These are phyloP conservation scores for Lactifluus hygrophoroides DNA, from an alignment of 768 basidiomycete species.

Conservation along the genomic window DNA sequence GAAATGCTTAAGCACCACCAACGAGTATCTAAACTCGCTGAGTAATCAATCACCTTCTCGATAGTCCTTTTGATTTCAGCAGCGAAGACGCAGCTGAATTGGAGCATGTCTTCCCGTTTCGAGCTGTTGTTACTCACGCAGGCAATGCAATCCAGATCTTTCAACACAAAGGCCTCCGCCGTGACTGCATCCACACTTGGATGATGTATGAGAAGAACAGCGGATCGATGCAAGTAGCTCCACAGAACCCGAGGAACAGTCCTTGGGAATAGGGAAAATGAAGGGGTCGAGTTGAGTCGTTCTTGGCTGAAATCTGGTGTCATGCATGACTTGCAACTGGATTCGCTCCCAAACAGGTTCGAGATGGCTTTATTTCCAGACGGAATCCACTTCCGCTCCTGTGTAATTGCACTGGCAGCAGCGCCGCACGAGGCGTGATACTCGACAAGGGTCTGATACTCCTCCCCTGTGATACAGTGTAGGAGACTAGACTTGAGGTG, in stretches of 20 bases:
- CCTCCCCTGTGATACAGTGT: not conserved
- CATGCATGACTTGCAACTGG: not conserved
- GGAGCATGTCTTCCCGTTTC: not conserved
- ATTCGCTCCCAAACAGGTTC: not conserved
- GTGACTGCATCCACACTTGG: not conserved
- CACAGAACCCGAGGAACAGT: not conserved
- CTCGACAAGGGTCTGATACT: not conserved
- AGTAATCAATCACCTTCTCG: not conserved
- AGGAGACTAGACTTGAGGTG: not conserved
- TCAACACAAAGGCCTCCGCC: not conserved
- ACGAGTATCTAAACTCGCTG: not conserved
- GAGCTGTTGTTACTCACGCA: not conserved
- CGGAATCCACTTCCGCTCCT: not conserved
- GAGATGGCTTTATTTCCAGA: too few relatives aligned
- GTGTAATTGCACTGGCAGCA: conserved; percentile 3
- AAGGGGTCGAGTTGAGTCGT: too few relatives aligned
- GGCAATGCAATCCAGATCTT: not conserved
- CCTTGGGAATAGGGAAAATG: not conserved
- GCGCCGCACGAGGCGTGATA: conserved; percentile 1
- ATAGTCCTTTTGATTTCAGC: not conserved
- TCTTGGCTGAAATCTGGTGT: too few relatives aligned
- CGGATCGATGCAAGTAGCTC: conserved; percentile 8
- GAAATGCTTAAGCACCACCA: not conserved
- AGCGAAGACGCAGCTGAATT: not conserved
- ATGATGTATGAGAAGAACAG: conserved; percentile 1